Evolutionary conservation across 2,329 filamentous ascomycete species (phyloP), one percentile per base, ranked within the genome.

Genomic region (Aspergillus fructus): DNA sequence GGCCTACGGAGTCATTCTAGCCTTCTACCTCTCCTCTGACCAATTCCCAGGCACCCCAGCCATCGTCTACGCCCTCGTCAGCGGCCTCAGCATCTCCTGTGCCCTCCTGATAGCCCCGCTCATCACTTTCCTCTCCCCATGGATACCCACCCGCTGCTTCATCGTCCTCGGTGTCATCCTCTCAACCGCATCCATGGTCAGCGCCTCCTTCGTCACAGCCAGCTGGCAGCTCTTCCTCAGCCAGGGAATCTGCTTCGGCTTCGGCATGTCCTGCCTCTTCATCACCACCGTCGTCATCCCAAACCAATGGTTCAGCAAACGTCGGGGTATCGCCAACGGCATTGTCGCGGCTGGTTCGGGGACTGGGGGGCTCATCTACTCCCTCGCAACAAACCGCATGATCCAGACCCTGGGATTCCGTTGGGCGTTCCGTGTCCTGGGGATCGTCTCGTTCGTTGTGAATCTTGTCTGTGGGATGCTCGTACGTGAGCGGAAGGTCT

Each of bases 181-280:
- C 9, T 30, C 27, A 43, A 64, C 66, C 2, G 64, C 58, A 2
- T 72, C 72, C 1, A 74, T 73, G 33, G 65, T 78, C 24, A 62
- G 68, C 9, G 75, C 76, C 2, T 72, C 68, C 6, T 78, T 76
- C 48, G 70, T 72, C 5, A 69, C 53, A 1, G 45, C 63, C 3
- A 72, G 72, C 27, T 78, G 74, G 75, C 74, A 77, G 4, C 64
- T 79, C 5, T 74, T 75, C 49, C 63, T 79, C 3, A 70, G 66
- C 1, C 77, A 80, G 55, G 77, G 76, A 1, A 53, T 76, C 2
- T 63, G 74, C 0, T 70, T 78, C 8, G 77, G 78, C 0, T 49
- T 68, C 4, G 76, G 77, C 0, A 67, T 79, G 5, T 75, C 75
- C 0, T 72, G 74, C 12, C 61, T 78, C n/a, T 78, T 73, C 41